Conservation (phyloP, 1,284 basidiomycete species). For the Hemileia vastatrix region DNA sequence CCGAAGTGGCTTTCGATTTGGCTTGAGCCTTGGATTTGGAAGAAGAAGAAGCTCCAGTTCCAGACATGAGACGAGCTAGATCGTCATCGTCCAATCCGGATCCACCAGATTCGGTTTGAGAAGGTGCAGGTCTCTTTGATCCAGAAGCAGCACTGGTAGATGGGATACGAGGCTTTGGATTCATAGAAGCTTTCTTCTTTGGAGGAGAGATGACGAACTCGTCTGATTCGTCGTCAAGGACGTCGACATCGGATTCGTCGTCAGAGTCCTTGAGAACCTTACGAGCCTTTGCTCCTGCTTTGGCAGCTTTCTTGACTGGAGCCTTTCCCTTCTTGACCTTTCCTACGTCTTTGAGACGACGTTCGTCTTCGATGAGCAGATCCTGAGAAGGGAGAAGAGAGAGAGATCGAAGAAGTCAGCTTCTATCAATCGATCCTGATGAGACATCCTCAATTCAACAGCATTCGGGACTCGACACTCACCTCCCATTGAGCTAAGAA, state of each 20-base stretch:
- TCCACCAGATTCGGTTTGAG: not conserved
- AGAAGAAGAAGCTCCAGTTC: not conserved
- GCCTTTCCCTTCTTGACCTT: constrained; percentile 30
- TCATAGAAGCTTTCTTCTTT: not conserved
- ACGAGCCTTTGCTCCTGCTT: constrained; percentile 31
- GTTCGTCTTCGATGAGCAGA: constrained; percentile 37
- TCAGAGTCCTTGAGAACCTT: constrained; percentile 35
- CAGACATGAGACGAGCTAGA: not conserved
- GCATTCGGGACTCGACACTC: not conserved
- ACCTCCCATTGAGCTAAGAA: constrained; percentile 39
- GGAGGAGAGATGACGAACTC: not conserved
- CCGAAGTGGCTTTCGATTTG: not conserved
- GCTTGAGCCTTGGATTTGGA: not conserved
- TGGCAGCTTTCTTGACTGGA: constrained; percentile 25
- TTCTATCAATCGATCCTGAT: too few species aligned
- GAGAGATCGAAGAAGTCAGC: not conserved
- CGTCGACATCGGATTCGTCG: constrained; percentile 19
- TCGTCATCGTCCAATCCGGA: not conserved
- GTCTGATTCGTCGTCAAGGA: not conserved
- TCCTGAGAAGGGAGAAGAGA: not conserved
- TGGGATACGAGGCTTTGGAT: not conserved
- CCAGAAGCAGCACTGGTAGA: not conserved
- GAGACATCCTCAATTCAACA: too few species aligned
- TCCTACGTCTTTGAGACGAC: constrained; percentile 33
- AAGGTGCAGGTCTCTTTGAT: not conserved